Evolutionary conservation across 2,329 filamentous ascomycete genomes (phyloP).

Genomic region (Diaporthe sp.): DNA sequence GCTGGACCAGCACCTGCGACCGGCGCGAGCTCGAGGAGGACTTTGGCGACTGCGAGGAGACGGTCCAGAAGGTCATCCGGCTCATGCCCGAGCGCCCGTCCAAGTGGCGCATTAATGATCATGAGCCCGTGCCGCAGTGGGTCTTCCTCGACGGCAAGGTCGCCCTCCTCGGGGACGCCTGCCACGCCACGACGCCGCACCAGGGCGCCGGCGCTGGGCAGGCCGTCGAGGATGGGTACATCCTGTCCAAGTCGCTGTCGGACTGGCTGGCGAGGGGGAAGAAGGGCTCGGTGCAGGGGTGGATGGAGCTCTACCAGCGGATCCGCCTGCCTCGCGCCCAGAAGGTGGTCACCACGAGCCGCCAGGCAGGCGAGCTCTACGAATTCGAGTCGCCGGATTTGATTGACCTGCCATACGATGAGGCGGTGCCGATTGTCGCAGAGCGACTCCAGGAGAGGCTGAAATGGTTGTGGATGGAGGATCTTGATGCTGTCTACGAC

Average conservation of each 20-base stretch:
- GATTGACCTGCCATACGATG: slow-evolving; percentile 51
- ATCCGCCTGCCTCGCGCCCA: slow-evolving; percentile 50
- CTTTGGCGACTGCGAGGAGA: slow-evolving; percentile 42
- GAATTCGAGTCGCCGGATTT: slow-evolving; percentile 52
- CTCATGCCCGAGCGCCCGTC: slow-evolving; percentile 41
- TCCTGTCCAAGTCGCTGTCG: slow-evolving; percentile 40
- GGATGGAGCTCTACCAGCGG: slow-evolving; percentile 48
- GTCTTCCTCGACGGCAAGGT: slow-evolving; percentile 41
- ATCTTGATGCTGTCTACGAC: slow-evolving; percentile 48
- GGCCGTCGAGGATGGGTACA: slow-evolving; percentile 44
- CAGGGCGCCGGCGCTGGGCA: slow-evolving; percentile 44
- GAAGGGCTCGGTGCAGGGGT: slow-evolving; percentile 32
- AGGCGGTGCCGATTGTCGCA: slow-evolving; percentile 51
- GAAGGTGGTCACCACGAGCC: slow-evolving; percentile 49
- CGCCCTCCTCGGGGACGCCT: slow-evolving; percentile 37
- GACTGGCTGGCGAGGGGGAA: slow-evolving; percentile 28
- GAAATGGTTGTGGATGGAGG: slow-evolving; percentile 52
- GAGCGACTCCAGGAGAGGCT: slow-evolving; percentile 48
- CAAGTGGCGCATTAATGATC: slow-evolving; percentile 49
- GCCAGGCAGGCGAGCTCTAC: slow-evolving; percentile 49
- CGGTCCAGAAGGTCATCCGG: slow-evolving; percentile 41
- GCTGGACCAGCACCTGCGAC: slow-evolving; percentile 40
- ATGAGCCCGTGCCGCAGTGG: slow-evolving; percentile 45
- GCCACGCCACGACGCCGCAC: slow-evolving; percentile 42
- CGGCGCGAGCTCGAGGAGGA: slow-evolving; percentile 39